Percentiles rank a stretch among this genome's conserved stretches.
phyloP scores from a whole-genome alignment of 306 rosid genomes.

The Elaeagnus macrophylla region DNA sequence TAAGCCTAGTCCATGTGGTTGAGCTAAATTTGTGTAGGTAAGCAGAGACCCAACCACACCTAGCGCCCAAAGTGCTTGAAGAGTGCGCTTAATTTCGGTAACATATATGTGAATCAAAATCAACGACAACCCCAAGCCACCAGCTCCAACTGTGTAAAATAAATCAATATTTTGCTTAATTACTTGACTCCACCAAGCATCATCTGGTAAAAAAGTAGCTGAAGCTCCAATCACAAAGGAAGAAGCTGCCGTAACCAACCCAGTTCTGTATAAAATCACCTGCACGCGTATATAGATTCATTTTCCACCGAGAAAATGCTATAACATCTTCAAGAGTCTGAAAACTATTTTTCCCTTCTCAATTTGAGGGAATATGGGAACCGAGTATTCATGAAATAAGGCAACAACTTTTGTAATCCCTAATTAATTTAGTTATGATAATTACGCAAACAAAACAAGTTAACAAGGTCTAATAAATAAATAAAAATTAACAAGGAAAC shows the following conservation, averaged over 20 bases:
- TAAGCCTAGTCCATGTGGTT: conserved; percentile 49
- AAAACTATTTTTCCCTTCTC: not conserved
- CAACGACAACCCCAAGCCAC: conserved; percentile 69
- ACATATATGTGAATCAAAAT: conserved; percentile 76
- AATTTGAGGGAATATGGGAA: too few relatives aligned
- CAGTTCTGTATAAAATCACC: conserved; percentile 75
- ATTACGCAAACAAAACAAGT: not conserved
- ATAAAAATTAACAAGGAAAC: not conserved
- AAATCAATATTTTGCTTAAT: conserved; percentile 49
- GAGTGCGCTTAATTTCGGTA: conserved; percentile 66
- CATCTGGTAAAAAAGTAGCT: conserved; percentile 48
- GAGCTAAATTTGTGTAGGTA: conserved; percentile 49
- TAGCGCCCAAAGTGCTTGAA: conserved; percentile 80
- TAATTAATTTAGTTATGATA: too few relatives aligned
- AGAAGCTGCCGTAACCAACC: conserved; percentile 69
- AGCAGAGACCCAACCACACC: conserved; percentile 64
- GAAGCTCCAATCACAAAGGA: conserved; percentile 69
- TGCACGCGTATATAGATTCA: conserved; percentile 24
- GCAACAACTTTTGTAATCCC: too few relatives aligned
- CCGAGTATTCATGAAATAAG: too few relatives aligned
- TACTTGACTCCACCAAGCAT: conserved; percentile 16
- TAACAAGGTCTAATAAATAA: not conserved
- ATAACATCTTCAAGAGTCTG: too few relatives aligned
- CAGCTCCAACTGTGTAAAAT: conserved; percentile 48
- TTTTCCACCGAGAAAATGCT: not conserved